These are phyloP conservation scores for Arachis monticola DNA, from an alignment of 331 rosid species.

Conservation along the genomic window DNA sequence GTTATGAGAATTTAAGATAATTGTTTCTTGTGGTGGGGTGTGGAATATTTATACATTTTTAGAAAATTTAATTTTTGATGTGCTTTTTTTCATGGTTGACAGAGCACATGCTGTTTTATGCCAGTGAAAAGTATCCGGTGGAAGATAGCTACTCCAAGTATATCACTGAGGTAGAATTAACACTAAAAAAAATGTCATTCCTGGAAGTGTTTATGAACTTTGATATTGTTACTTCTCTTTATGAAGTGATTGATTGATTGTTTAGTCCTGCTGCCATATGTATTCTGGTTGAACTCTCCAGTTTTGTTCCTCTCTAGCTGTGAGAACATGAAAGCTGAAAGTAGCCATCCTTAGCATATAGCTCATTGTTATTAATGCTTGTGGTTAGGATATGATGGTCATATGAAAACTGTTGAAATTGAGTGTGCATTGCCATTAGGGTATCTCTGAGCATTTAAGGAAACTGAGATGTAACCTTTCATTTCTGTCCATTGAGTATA, in stretches of 20 bases:
- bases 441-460: not conserved
- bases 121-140: slow-evolving; percentile 91
- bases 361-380: slow-evolving; percentile 22
- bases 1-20: slow-evolving; percentile 2
- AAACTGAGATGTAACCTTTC: not conserved
- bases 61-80: too few relatives aligned
- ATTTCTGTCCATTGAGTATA: not conserved
- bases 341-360: not conserved
- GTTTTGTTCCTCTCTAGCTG: slow-evolving; percentile 18
- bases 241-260: not conserved
- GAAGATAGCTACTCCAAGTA: slow-evolving; percentile 94
- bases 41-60: slow-evolving; percentile 10
- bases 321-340: slow-evolving; percentile 14
- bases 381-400: slow-evolving; percentile 14
- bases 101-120: slow-evolving; percentile 99
- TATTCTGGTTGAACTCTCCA: slow-evolving; percentile 1
- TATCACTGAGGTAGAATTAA: slow-evolving; percentile 70
- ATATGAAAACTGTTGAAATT: slow-evolving; percentile 11
- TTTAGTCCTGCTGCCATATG: not conserved
- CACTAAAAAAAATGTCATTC: not conserved
- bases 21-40: slow-evolving; percentile 16
- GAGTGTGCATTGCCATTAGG: not conserved
- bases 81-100: slow-evolving; percentile 42
- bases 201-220: slow-evolving; percentile 26
- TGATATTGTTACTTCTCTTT: not conserved